These are phyloP conservation scores for Xylaria cubensis DNA, from an alignment of 495 filamentous ascomycete genomes.

Conservation along the genomic window DNA sequence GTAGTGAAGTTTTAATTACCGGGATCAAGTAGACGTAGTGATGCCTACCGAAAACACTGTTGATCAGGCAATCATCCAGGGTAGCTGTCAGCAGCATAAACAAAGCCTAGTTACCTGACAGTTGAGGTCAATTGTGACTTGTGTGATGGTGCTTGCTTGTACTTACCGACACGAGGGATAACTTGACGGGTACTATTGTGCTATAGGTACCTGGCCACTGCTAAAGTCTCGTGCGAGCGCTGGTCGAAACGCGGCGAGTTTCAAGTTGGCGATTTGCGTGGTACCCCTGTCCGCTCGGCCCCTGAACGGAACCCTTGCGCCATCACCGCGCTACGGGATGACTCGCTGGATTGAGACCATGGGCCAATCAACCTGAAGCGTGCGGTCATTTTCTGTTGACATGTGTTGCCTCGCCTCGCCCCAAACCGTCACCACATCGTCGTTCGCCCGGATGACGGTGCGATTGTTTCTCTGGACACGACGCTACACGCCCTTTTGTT, in stretches of 20 bases:
- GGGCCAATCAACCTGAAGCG: constrained; percentile 26
- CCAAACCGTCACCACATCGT: constrained; percentile 9
- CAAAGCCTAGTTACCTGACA: not conserved
- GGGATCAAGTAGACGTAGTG: not conserved
- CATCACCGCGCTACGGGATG: constrained; percentile 27
- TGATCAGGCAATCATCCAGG: constrained; percentile 11
- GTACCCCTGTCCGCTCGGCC: constrained; percentile 28
- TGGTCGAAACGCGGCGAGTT: constrained; percentile 44
- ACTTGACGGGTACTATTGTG: constrained; percentile 13
- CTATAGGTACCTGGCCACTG: constrained; percentile 6
- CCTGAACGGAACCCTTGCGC: constrained; percentile 32
- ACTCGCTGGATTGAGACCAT: constrained; percentile 14
- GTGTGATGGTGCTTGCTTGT: not conserved
- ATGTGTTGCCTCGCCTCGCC: constrained; percentile 14
- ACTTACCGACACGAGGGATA: constrained; percentile 24
- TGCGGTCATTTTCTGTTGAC: constrained; percentile 10
- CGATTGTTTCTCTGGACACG: constrained; percentile 12
- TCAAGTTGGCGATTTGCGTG: constrained; percentile 41
- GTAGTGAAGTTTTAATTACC: constrained; percentile 1
- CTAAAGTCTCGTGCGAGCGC: constrained; percentile 25
- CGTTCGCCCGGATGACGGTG: not conserved
- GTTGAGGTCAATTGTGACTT: not conserved
- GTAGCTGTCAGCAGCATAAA: not conserved
- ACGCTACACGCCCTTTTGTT: constrained; percentile 14
- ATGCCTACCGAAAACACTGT: constrained; percentile 4